phyloP scores from a whole-genome alignment of 1,284 basidiomycete genomes.

The Abortiporus biennis region DNA sequence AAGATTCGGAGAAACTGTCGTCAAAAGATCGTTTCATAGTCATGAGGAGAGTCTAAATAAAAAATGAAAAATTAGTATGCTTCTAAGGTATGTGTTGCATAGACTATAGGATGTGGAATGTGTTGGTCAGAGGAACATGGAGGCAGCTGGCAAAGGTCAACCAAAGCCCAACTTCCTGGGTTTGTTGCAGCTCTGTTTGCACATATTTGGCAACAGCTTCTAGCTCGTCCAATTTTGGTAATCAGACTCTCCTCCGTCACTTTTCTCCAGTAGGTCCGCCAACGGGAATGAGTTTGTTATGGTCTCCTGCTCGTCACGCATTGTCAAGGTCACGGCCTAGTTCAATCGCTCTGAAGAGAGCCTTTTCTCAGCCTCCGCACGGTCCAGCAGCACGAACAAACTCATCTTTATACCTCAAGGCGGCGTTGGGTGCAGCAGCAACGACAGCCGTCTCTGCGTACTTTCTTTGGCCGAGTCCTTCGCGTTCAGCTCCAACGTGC shows the following conservation, averaged over 20 bases:
- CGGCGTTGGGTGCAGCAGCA: too few species aligned
- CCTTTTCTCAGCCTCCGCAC: too few species aligned
- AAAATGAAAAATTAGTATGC: conserved; percentile 13
- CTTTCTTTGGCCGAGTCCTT: conserved; percentile 42
- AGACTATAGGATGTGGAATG: too few species aligned
- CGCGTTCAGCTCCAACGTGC: conserved; percentile 31
- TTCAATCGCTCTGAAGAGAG: too few species aligned
- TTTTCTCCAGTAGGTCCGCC: neutral
- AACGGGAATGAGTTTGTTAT: too few species aligned
- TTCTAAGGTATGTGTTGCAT: too few species aligned
- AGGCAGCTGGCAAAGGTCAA: conserved; percentile 3
- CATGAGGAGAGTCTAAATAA: conserved; percentile 13
- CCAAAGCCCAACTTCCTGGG: neutral
- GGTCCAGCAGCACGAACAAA: too few species aligned
- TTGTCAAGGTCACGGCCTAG: too few species aligned
- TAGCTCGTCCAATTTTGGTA: conserved; percentile 13
- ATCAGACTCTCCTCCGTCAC: conserved; percentile 9
- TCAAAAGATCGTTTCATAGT: conserved; percentile 20
- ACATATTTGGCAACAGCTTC: conserved; percentile 14
- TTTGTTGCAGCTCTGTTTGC: conserved; percentile 9
- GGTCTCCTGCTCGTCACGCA: too few species aligned
- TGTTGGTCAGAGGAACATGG: conserved; percentile 12
- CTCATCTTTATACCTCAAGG: too few species aligned
- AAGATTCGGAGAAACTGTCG: too few species aligned
- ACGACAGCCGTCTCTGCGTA: conserved; percentile 34